These are phyloP conservation scores for Cymbopogon citratus DNA, from an alignment of 176 grass and related monocot genomes.

Conservation along the genomic window DNA sequence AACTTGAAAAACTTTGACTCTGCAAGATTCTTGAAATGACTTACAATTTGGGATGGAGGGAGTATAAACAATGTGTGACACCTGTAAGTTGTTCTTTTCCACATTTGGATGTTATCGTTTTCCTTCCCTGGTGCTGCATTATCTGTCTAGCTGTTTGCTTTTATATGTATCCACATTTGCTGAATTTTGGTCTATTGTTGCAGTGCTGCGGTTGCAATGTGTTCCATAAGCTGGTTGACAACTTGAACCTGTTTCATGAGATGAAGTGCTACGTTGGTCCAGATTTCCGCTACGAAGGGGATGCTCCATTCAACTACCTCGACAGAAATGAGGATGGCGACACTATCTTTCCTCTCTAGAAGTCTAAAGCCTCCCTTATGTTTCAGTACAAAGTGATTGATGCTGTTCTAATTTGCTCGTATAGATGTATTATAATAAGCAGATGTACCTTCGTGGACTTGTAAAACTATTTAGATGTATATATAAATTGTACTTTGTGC, in stretches of 20 bases:
- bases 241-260: slow-evolving; percentile 89
- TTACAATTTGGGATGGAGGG: no score
- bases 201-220: slow-evolving; percentile 94
- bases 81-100: not conserved
- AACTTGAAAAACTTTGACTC: no score
- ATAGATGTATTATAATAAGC: slow-evolving; percentile 31
- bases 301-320: slow-evolving; percentile 64
- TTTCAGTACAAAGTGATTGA: not conserved
- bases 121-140: not conserved
- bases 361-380: not conserved
- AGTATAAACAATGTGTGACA: not conserved
- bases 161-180: slow-evolving; percentile 7
- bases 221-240: slow-evolving; percentile 93
- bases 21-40: no score
- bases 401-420: not conserved
- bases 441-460: slow-evolving; percentile 13
- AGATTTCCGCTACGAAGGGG: slow-evolving; percentile 69
- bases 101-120: not conserved
- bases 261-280: slow-evolving; percentile 95
- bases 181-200: not conserved
- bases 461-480: slow-evolving; percentile 36
- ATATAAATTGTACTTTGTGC: slow-evolving; percentile 6
- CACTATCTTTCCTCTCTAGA: no score
- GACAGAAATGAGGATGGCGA: slow-evolving; percentile 39
- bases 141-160: not conserved